Evolutionary conservation across 75 land plant species (phyloP).

Genomic region (Sequoia sempervirens): DNA sequence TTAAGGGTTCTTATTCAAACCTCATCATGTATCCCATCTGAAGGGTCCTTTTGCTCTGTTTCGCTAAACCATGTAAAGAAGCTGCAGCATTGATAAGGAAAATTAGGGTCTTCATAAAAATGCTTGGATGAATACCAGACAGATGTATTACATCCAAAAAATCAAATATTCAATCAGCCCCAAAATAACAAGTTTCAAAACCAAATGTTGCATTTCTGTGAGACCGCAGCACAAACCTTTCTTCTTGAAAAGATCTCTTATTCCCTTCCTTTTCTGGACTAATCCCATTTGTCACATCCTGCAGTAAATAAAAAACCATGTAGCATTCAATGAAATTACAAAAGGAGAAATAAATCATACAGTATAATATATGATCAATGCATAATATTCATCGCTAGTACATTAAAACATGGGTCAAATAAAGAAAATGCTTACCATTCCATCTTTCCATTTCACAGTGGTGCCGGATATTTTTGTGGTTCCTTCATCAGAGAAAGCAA

Average conservation of each 20-base stretch:
- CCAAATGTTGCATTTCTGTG: background rate
- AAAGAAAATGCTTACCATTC: conserved; percentile 57
- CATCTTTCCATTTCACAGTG: conserved; percentile 88
- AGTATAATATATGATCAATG: background rate
- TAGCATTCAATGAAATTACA: background rate
- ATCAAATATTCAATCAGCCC: background rate
- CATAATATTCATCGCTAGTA: background rate
- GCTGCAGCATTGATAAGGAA: conserved; percentile 23
- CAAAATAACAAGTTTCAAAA: background rate
- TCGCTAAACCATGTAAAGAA: conserved; percentile 74
- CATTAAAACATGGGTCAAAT: background rate
- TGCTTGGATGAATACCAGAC: background rate
- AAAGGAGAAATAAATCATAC: background rate
- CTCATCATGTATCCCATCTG: conserved; percentile 63
- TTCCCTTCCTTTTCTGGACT: conserved; percentile 66
- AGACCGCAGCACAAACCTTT: conserved; percentile 41
- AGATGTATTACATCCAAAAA: background rate
- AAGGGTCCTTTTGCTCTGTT: conserved; percentile 33
- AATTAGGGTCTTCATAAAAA: background rate
- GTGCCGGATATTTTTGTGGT: conserved; percentile 67
- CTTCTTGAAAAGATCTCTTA: conserved; percentile 61
- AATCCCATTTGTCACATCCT: conserved; percentile 73
- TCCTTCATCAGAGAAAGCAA: conserved; percentile 74
- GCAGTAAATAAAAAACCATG: conserved; percentile 3
- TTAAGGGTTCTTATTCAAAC: conserved; percentile 14